Base-by-base conservation (phyloP, 768 basidiomycete species). In the Kockovaella imperatae region DNA sequence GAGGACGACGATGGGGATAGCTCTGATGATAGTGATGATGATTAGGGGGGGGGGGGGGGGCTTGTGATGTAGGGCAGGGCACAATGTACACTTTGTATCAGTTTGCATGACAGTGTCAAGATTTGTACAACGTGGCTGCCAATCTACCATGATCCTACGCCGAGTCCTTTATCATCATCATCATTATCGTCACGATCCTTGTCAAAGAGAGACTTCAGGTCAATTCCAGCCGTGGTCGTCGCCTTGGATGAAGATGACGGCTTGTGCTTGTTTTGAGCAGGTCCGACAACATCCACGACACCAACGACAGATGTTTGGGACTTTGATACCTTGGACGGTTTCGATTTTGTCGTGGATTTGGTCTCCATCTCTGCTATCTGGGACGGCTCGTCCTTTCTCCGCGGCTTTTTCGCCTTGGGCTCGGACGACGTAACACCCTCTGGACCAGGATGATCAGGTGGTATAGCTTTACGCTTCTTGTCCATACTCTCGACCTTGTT, bases 141-240 rank as follows among this genome's bases (percentile, higher is more conserved):
- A 3, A 1, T 5, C 41, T 53, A 65, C 63, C 63, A 65, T 10
- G 60, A 60, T 13, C 64, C 61, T 3, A 67, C 53, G 28, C 63
- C 63, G n/a, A 65, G 32, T 25, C 64, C 64, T 20, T 40, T 44
- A 13, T 41, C 62, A 18, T 31, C 44, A 0, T 42, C 50, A 14
- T 41, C 51, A 15, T 38, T 24, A 21, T 24, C n/a, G 3, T 25
- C 44, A 18, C 44, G 20, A 14, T 5, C 20, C 32, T 50, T 41
- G 6, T 25, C 26, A 18, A 35, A 35, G 26, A 51, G 35, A 14
- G 32, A 24, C 35, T 35, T 31, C 34, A 43, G 39, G 21, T 31
- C 40, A 6, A 42, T 11, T 23, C 40, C 40, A 11, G 23, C 25
- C 11, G 31, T 32, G 11, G 31, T 32, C 31, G 31, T 17, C 17